These are phyloP conservation scores for Phalaenopsis equestris DNA, from an alignment of 106 monocot genomes.

Conservation along the genomic window DNA sequence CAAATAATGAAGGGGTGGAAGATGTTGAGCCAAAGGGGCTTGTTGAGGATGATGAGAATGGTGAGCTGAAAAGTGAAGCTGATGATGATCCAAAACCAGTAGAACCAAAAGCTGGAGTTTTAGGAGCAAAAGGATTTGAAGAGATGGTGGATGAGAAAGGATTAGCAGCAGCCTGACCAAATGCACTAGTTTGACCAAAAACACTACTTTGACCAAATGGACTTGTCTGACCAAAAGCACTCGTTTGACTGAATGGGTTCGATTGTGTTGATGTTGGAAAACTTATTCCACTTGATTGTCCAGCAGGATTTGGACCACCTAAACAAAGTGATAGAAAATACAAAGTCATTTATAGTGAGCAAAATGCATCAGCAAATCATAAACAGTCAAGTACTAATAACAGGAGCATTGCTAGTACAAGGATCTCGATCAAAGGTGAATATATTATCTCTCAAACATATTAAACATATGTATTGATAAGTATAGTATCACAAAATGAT, in stretches of 20 bases:
- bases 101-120: constrained; percentile 53
- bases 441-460: not conserved
- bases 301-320: constrained; percentile 71
- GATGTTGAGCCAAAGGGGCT: constrained; percentile 65
- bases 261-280: constrained; percentile 41
- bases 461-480: not conserved
- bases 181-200: constrained; percentile 67
- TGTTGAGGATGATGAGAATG: constrained; percentile 56
- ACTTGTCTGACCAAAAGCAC: constrained; percentile 62
- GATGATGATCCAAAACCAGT: constrained; percentile 64
- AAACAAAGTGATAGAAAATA: not conserved
- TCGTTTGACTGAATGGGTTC: constrained; percentile 64
- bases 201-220: constrained; percentile 60
- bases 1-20: constrained; percentile 53
- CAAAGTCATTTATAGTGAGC: constrained; percentile 6
- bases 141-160: constrained; percentile 43
- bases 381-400: not conserved
- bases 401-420: not conserved
- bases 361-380: not conserved
- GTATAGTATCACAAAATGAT: too few species aligned
- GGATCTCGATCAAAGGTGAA: not conserved
- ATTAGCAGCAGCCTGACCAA: constrained; percentile 64
- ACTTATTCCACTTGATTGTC: constrained; percentile 34
- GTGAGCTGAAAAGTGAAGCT: constrained; percentile 42
- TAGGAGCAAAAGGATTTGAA: constrained; percentile 60